Evolutionary conservation across 108 stramenopile species (phyloP).

Genomic region (Fragilariopsis cylindrus): DNA sequence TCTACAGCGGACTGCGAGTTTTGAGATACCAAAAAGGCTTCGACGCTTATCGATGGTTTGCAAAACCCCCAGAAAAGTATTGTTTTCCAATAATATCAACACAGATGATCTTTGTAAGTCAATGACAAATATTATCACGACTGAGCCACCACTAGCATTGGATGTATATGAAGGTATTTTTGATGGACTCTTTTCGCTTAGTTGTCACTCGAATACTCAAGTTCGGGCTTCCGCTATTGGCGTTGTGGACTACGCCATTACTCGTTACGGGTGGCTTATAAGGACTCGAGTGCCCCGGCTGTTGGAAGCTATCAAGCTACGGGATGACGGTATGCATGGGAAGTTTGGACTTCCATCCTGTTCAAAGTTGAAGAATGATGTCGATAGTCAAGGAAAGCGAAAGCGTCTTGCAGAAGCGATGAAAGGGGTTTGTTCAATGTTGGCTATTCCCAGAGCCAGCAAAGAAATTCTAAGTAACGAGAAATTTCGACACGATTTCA

Average conservation of each 20-base stretch:
- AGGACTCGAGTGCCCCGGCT: constrained; percentile 60
- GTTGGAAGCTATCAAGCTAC: constrained; percentile 58
- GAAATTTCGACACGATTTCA: constrained; percentile 53
- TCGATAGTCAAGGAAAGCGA: constrained; percentile 74
- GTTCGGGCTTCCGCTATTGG: constrained; percentile 77
- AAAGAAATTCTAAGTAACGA: constrained; percentile 58
- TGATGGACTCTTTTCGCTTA: constrained; percentile 79
- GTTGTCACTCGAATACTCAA: constrained; percentile 85
- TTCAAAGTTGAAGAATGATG: constrained; percentile 45
- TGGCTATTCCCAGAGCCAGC: constrained; percentile 57
- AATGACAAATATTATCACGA: constrained; percentile 8
- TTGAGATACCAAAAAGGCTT: constrained; percentile 75
- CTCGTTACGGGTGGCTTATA: constrained; percentile 81
- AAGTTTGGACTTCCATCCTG: constrained; percentile 76
- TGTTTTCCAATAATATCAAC: constrained; percentile 33
- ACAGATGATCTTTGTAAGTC: constrained; percentile 19
- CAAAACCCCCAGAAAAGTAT: constrained; percentile 32
- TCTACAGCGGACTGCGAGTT: constrained; percentile 68
- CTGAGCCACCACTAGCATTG: constrained; percentile 30
- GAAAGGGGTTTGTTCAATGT: constrained; percentile 79
- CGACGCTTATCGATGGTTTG: constrained; percentile 28
- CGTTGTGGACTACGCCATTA: constrained; percentile 76
- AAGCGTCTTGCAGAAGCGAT: constrained; percentile 81
- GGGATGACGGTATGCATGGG: constrained; percentile 60
- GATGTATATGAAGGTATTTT: constrained; percentile 73